Conservation (phyloP, 1,139 yeast genomes). For the Geotrichum phurueaensis region DNA sequence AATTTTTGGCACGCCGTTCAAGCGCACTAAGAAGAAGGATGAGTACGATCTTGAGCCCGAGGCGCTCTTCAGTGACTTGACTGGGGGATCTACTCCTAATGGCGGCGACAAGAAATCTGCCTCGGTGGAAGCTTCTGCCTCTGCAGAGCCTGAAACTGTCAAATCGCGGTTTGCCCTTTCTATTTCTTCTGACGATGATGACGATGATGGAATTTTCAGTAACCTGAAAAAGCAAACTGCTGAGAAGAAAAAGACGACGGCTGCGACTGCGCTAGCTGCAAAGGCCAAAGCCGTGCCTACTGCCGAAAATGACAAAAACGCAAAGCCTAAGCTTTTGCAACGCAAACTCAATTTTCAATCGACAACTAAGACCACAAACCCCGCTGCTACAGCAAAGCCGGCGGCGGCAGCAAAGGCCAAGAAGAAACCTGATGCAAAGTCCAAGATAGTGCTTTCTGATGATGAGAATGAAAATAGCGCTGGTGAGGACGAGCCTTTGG, state of each 20-base stretch:
- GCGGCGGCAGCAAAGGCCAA: neutral
- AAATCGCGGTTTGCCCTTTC: slow-evolving; percentile 13
- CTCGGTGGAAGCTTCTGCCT: neutral
- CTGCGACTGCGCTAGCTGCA: neutral
- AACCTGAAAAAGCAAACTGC: slow-evolving; percentile 3
- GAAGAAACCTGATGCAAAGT: neutral
- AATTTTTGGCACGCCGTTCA: slow-evolving; percentile 31
- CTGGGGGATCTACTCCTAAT: neutral
- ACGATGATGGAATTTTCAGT: slow-evolving; percentile 7
- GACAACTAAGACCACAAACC: neutral
- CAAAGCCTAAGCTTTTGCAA: neutral
- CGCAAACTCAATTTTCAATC: neutral
- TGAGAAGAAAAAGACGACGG: neutral
- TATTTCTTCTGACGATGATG: slow-evolving; percentile 16
- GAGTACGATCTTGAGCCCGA: slow-evolving; percentile 30
- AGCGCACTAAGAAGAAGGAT: slow-evolving; percentile 20
- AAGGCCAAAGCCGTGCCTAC: neutral
- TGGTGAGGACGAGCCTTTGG: neutral
- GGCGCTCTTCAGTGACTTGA: slow-evolving; percentile 29
- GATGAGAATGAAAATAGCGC: neutral
- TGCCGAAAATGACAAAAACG: neutral
- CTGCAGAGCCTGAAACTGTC: slow-evolving; percentile 5
- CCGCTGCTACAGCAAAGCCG: neutral
- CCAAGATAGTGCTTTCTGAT: neutral
- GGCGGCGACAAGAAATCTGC: slow-evolving; percentile 1